Evolutionary conservation across 495 filamentous ascomycete genomes (phyloP), one percentile per base, ranked within the genome.

Genomic region (Evernia prunastri): DNA sequence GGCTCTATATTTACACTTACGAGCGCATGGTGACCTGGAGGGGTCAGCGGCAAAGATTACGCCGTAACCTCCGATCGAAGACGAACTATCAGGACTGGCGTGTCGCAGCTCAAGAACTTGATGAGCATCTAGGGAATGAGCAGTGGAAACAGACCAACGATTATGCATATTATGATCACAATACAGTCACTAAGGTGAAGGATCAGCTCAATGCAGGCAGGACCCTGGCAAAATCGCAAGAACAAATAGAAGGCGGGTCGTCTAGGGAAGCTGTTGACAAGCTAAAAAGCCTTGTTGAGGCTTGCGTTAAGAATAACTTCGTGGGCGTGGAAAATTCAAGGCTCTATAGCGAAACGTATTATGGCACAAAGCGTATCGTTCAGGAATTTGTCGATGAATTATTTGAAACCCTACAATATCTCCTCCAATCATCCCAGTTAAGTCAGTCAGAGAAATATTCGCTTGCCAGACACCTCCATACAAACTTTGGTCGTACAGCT

Each of bases 291-390:
- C 73, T 97, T 56, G 77, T 94, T 37, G 92, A 97, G 77, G 88
- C 88, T 20, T 96, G 92, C 69, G 88, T 97, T 64, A 98, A 96
- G 82, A 95, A 89, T 73, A 97, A 97, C 71, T 97, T 96, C 75
- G 89, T 87, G 13, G 94, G 94, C 0, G 86, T 94, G n/a, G 94
- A 98, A 76, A 97, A 96, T 67, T 86, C 94, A 27, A 80, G 91
- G 45, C 79, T 98, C 17, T 98, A 98, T 73, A 93, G 89, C 68
- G 91, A 97, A 77, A 92, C 92, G 2, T 97, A 98, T 69, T 96
- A 91, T 63, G 94, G 95, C 29, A 98, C 94, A 2, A 98, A 98
- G 72, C 84, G 91, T 47, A 74, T 96, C 54, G 91, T 95, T 20
- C 95, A 97, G 76, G 82, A 85, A 47, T 97, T 89, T 71, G 79